Base-by-base conservation (phyloP, 176 grass and related monocot genomes). In the Carex myosuroides region DNA sequence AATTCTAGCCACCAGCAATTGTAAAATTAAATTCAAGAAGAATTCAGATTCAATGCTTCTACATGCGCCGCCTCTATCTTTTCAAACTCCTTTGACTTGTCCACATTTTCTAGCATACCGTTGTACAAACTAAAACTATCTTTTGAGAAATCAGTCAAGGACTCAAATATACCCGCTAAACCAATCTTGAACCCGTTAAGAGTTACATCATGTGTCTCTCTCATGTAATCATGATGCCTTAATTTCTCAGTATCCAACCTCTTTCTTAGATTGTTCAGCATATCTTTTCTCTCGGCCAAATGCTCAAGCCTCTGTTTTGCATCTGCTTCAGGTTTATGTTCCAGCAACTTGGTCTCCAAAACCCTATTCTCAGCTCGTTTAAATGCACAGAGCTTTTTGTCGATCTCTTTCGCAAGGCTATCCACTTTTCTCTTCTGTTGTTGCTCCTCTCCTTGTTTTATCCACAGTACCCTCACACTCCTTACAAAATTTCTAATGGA, bases 161-260 rank as follows among this genome's bases (percentile, higher is more conserved):
- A 95, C 70, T 98, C 95, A 3, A 99, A 99, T 30, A 92, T 92
- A 32, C 91, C 60, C 8, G 92, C 93, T 1, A 98, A 84, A 56
- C 92, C 93, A 8, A 98, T 98, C 86, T 98, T 98, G 80, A 98
- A 93, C 39, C 95, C 91, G 1, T 95, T 98, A n/a, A 98, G 91
- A 14, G 91, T 93, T 41, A 98, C 89, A 0, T 98, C 92, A 0
- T 95, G 95, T 0, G 93, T 99, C 21, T 93, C 91, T 12, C 81
- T 83, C 95, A 98, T 90, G 39, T 91, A 93, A 32, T 86, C 76
- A 5, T 89, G 92, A 71, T 95, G 92, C 80, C 91, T 89, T 13
- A 35, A 85, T 87, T 95, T 98, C 92, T 98, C 95, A 3, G 44
- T 46, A 18, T 95, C 95, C 1, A 94, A 64, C 46, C 85, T 94